Conservation (phyloP, 495 filamentous ascomycete species). For the Neurospora sublineolata region DNA sequence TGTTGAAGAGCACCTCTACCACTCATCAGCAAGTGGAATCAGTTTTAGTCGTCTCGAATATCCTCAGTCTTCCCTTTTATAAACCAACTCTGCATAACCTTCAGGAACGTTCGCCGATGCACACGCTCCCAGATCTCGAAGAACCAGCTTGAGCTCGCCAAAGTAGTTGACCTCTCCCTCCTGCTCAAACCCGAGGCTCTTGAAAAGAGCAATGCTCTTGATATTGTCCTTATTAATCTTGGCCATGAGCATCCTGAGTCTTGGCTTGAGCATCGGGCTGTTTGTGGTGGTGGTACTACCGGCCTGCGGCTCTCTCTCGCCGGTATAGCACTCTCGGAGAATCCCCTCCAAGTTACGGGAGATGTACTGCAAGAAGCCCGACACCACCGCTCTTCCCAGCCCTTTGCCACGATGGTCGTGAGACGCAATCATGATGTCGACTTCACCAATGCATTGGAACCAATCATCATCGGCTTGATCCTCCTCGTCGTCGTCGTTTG, state of each 20-base stretch:
- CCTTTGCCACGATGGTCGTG: slow-evolving; percentile 47
- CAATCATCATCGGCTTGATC: slow-evolving; percentile 13
- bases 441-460: slow-evolving; percentile 47
- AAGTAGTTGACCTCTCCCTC: slow-evolving; percentile 39
- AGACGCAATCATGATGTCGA: slow-evolving; percentile 82
- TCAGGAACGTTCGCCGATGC: slow-evolving; percentile 1
- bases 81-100: slow-evolving; percentile 16
- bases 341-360: slow-evolving; percentile 36
- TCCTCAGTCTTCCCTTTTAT: slow-evolving; percentile 3
- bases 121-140: slow-evolving; percentile 14
- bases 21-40: background rate
- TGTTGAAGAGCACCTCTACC: background rate
- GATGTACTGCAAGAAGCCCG: slow-evolving; percentile 59
- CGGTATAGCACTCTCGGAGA: slow-evolving; percentile 43
- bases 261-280: background rate
- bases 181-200: slow-evolving; percentile 32
- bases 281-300: background rate
- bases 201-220: slow-evolving; percentile 33
- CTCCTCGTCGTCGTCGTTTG: slow-evolving; percentile 30
- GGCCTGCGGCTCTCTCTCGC: slow-evolving; percentile 1
- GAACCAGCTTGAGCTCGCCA: slow-evolving; percentile 36
- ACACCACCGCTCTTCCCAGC: slow-evolving; percentile 52
- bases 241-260: slow-evolving; percentile 28
- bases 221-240: slow-evolving; percentile 34
- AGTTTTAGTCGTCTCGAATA: background rate